Conservation (phyloP, 176 grass and related monocot species). For the Musa troglodytarum region DNA sequence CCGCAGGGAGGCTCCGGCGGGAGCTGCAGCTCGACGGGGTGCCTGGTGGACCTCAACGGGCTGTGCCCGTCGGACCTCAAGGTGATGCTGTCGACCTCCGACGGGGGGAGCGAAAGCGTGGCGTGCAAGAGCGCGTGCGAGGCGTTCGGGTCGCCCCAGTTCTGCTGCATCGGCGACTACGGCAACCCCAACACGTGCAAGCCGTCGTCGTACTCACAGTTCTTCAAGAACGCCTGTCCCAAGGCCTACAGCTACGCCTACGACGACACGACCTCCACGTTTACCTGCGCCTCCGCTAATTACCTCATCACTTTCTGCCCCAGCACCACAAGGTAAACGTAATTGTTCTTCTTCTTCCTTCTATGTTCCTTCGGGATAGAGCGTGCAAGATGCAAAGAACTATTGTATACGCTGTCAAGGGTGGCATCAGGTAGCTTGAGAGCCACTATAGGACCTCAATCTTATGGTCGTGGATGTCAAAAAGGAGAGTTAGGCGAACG, state of each 20-base stretch:
- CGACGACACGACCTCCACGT: not conserved
- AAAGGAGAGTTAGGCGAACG: too few relatives aligned
- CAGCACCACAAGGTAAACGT: not conserved
- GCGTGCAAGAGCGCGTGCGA: conserved; percentile 11
- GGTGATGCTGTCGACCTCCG: conserved; percentile 14
- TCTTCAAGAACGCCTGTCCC: conserved; percentile 3
- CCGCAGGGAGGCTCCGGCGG: conserved; percentile 32
- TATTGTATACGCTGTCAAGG: too few relatives aligned
- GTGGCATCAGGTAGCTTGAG: too few relatives aligned
- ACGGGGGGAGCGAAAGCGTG: conserved; percentile 4
- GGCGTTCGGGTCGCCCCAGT: conserved; percentile 3
- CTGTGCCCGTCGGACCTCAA: conserved; percentile 48
- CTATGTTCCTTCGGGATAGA: too few relatives aligned
- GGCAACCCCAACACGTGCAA: conserved; percentile 1
- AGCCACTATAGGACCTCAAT: too few relatives aligned
- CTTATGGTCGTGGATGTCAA: too few relatives aligned
- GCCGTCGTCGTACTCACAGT: not conserved
- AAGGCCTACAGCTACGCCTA: conserved; percentile 4
- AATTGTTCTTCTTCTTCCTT: too few relatives aligned
- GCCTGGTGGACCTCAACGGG: conserved; percentile 55
- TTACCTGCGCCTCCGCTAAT: conserved; percentile 4
- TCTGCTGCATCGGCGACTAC: not conserved
- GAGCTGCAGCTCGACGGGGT: conserved; percentile 55
- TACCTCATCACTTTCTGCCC: conserved; percentile 8
- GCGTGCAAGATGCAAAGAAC: too few relatives aligned